These are phyloP conservation scores for Populus pruinosa DNA, from an alignment of 345 rosid species.

Conservation along the genomic window DNA sequence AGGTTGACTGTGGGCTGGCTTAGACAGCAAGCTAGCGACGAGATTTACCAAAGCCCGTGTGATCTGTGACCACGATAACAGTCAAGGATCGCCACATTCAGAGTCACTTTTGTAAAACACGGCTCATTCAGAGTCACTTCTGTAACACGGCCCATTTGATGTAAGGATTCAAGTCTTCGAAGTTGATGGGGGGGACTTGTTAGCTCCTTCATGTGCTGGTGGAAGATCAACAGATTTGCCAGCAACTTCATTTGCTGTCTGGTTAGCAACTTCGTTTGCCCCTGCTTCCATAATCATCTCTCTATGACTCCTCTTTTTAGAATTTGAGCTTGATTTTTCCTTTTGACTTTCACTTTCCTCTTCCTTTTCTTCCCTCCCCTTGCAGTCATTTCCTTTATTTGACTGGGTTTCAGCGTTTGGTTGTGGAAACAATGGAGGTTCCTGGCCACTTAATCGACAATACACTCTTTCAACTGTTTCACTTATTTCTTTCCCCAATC, in stretches of 20 bases:
- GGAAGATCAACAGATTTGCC: conserved; percentile 26
- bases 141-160: not conserved
- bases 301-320: conserved; percentile 54
- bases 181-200: conserved; percentile 9
- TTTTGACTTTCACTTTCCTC: conserved; percentile 25
- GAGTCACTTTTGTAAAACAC: too few relatives aligned
- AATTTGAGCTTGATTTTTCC: conserved; percentile 41
- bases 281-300: conserved; percentile 44
- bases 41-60: too few relatives aligned
- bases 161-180: conserved; percentile 1
- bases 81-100: not conserved
- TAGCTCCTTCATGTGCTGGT: conserved; percentile 15
- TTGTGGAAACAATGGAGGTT: conserved; percentile 61
- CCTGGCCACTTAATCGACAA: conserved; percentile 70
- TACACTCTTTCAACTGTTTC: conserved; percentile 65
- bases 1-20: not conserved
- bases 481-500: conserved; percentile 64
- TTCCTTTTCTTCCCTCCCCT: conserved; percentile 40
- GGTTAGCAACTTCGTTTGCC: conserved; percentile 12
- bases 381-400: conserved; percentile 28
- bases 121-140: not conserved
- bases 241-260: conserved; percentile 28
- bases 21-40: too few relatives aligned
- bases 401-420: conserved; percentile 34
- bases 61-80: not conserved